These are phyloP conservation scores for Chlorella sp. DNA, from an alignment of 139 green algal species.

Conservation along the genomic window DNA sequence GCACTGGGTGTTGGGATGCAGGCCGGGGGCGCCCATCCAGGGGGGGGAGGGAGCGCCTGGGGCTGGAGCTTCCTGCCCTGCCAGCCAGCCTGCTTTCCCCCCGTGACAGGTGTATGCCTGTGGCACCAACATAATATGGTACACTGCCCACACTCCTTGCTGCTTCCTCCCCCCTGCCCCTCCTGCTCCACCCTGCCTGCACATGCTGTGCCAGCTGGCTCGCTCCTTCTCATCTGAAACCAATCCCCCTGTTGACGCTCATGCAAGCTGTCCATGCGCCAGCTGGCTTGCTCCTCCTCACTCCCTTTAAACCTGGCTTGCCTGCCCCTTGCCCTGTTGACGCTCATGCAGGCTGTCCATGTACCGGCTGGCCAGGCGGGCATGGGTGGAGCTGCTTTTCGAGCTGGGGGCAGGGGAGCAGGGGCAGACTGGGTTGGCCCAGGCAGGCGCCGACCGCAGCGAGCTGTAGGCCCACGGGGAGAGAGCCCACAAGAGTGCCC, in stretches of 20 bases:
- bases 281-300: no score
- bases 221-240: no score
- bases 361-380: conserved; percentile 15
- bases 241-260: no score
- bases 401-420: conserved; percentile 23
- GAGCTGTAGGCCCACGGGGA: neutral
- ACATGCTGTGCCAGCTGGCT: neutral
- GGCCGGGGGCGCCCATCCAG: no score
- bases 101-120: no score
- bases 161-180: neutral
- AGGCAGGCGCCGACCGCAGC: neutral
- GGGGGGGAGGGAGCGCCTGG: no score
- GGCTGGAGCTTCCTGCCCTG: neutral
- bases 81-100: no score
- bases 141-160: neutral
- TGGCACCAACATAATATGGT: neutral
- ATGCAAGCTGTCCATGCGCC: no score
- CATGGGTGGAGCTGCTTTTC: conserved; percentile 24
- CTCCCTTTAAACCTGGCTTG: neutral
- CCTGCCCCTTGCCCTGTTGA: no score
- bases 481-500: no score
- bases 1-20: neutral
- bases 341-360: neutral
- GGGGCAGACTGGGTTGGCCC: neutral
- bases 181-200: neutral